Conservation (phyloP, 139 green algal genomes). For the Chlorella ohadii region DNA sequence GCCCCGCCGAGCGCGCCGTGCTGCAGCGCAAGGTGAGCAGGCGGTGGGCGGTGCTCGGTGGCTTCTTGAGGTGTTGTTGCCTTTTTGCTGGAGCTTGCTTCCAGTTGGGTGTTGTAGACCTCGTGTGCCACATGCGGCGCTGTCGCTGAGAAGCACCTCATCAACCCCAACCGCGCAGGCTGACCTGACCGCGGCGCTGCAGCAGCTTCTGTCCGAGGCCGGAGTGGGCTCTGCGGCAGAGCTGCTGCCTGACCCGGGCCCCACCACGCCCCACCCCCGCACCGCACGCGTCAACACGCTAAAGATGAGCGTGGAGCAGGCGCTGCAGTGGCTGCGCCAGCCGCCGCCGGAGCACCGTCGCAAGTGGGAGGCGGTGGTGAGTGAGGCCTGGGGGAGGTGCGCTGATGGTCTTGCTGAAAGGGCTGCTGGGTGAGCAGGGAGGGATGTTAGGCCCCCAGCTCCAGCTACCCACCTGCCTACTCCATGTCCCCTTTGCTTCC, state of each 20-base stretch:
- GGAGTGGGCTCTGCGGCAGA: slow-evolving; percentile 24
- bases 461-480: too few relatives aligned
- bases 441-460: too few relatives aligned
- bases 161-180: slow-evolving; percentile 22
- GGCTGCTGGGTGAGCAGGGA: neutral
- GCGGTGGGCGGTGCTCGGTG: neutral
- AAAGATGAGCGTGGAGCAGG: slow-evolving; percentile 64
- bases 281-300: slow-evolving; percentile 82
- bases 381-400: neutral
- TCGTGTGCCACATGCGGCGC: too few relatives aligned
- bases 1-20: slow-evolving; percentile 65
- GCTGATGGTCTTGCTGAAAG: neutral
- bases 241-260: slow-evolving; percentile 33
- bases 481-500: neutral
- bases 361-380: slow-evolving; percentile 14
- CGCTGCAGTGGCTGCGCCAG: slow-evolving; percentile 57
- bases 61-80: too few relatives aligned
- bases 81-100: too few relatives aligned
- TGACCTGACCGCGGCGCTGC: slow-evolving; percentile 39
- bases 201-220: slow-evolving; percentile 37
- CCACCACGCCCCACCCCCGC: slow-evolving; percentile 45
- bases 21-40: slow-evolving; percentile 50
- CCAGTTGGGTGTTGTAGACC: too few relatives aligned
- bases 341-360: slow-evolving; percentile 21
- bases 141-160: too few relatives aligned